Conservation (phyloP, 768 basidiomycete genomes). For the Exsudoporus frostii region DNA sequence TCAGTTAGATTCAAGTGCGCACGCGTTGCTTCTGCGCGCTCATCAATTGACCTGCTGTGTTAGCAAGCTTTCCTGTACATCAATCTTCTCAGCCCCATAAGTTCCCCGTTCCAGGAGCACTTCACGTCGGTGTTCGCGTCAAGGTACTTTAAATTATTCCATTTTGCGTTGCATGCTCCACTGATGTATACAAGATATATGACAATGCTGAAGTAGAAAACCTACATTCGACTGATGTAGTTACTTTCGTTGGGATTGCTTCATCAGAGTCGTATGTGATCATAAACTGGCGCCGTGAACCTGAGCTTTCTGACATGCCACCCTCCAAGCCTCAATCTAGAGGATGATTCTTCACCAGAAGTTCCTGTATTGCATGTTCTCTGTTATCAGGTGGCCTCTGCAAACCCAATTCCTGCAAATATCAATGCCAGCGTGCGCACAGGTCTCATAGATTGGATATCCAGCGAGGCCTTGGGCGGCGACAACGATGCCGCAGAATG, state of each 20-base stretch:
- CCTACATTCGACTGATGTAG: constrained; percentile 59
- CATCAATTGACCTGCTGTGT: neutral
- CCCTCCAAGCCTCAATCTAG: constrained; percentile 36
- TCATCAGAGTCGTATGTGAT: constrained; percentile 58
- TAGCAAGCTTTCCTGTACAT: constrained; percentile 27
- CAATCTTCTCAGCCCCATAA: constrained; percentile 49
- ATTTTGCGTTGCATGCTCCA: neutral
- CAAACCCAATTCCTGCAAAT: constrained; percentile 1
- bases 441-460: constrained; percentile 71
- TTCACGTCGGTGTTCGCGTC: constrained; percentile 69
- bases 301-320: constrained; percentile 14
- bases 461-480: constrained; percentile 62
- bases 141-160: constrained; percentile 51
- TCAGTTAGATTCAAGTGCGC: constrained; percentile 18
- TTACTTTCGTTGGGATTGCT: constrained; percentile 72
- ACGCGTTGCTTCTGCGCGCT: neutral
- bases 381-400: constrained; percentile 33
- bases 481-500: constrained; percentile 72
- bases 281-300: neutral
- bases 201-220: constrained; percentile 40
- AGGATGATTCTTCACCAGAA: constrained; percentile 33
- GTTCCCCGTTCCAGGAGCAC: constrained; percentile 50
- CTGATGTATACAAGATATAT: constrained; percentile 50
- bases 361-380: constrained; percentile 72
- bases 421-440: constrained; percentile 35